phyloP scores from a whole-genome alignment of 1,284 basidiomycete genomes.

The Trichosporon asahii region DNA sequence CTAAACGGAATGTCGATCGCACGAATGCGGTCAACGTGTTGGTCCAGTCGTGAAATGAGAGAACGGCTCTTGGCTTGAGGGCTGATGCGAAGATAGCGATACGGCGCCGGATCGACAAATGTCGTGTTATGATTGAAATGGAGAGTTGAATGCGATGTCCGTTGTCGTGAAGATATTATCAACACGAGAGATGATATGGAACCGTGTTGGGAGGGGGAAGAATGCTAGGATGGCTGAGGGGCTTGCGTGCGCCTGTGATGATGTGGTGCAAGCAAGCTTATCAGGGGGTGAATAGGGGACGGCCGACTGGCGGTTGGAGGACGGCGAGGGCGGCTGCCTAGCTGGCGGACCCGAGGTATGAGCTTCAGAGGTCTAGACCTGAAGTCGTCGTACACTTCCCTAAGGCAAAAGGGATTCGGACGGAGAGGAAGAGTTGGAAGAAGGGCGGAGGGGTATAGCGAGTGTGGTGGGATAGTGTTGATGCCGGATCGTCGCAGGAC shows the following conservation, averaged over 20 bases:
- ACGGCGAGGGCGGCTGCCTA: not conserved
- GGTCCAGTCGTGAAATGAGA: too few species aligned
- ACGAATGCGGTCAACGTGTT: too few species aligned
- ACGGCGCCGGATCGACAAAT: not conserved
- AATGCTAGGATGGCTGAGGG: not conserved
- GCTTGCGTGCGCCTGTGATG: not conserved
- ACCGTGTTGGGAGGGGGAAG: not conserved
- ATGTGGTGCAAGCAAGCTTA: not conserved
- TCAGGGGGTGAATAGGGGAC: not conserved
- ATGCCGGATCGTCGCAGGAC: not conserved
- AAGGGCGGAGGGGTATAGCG: not conserved
- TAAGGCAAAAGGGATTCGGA: not conserved
- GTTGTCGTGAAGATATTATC: not conserved
- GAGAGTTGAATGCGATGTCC: not conserved
- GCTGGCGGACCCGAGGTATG: not conserved
- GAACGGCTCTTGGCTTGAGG: too few species aligned
- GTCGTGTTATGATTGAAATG: not conserved
- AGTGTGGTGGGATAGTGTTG: not conserved
- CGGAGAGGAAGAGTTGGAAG: not conserved
- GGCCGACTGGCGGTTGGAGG: not conserved
- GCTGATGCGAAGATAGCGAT: not conserved
- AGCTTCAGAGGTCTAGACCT: not conserved
- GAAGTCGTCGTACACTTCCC: not conserved
- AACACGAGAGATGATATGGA: not conserved
- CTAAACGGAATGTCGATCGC: too few species aligned